Conservation (phyloP, 2,329 filamentous ascomycete species). For the Arthrobotrys megalospora region DNA sequence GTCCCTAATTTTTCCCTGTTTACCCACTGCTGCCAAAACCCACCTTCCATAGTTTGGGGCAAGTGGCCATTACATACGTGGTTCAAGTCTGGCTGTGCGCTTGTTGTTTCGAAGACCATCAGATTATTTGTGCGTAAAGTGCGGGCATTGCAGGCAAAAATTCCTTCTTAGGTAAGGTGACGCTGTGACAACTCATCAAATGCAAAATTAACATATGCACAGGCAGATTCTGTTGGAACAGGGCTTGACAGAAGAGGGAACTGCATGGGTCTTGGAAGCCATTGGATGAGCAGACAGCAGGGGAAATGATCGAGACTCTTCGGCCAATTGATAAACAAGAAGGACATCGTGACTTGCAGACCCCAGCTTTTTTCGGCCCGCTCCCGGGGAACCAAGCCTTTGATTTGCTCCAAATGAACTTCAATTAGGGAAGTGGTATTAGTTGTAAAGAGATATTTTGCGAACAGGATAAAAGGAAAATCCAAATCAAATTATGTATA, state of each 20-base stretch:
- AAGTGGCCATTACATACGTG: constrained; percentile 59
- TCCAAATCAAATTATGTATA: constrained; percentile 1
- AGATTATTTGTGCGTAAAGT: constrained; percentile 58
- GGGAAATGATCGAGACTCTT: constrained; percentile 37
- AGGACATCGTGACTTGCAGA: constrained; percentile 54
- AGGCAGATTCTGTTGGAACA: constrained; percentile 49
- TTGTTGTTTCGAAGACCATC: constrained; percentile 46
- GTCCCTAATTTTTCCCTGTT: constrained; percentile 47
- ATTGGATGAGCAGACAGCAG: constrained; percentile 47
- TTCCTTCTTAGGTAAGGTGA: constrained; percentile 60
- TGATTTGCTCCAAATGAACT: constrained; percentile 12
- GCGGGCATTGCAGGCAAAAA: constrained; percentile 56
- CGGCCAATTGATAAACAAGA: constrained; percentile 43
- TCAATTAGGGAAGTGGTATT: constrained; percentile 32
- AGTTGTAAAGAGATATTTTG: constrained; percentile 17
- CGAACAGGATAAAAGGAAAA: constrained; percentile 6
- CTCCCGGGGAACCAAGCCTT: constrained; percentile 55
- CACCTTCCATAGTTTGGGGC: constrained; percentile 52
- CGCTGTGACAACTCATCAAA: constrained; percentile 61
- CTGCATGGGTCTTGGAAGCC: constrained; percentile 42
- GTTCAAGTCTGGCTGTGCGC: constrained; percentile 47
- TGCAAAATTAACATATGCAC: constrained; percentile 60
- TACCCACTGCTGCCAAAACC: constrained; percentile 51
- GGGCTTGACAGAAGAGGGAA: constrained; percentile 51
- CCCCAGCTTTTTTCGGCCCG: constrained; percentile 58